Conservation (phyloP, 2,329 filamentous ascomycete genomes). For the Hymenoscyphus scutula region DNA sequence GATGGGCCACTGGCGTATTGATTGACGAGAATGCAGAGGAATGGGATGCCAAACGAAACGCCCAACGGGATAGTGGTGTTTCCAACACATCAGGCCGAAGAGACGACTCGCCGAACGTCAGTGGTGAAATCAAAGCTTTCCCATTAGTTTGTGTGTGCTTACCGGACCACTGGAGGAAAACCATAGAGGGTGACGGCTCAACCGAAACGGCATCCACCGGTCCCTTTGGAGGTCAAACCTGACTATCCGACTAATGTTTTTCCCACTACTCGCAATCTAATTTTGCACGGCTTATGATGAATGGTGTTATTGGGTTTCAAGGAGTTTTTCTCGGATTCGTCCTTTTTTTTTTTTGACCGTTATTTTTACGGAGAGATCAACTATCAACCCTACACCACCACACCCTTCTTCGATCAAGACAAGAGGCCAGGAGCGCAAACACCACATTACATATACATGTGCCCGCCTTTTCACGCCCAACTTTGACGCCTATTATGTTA, state of each 20-base stretch:
- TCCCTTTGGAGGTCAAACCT: conserved; percentile 22
- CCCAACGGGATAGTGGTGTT: conserved; percentile 89
- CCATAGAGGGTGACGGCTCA: conserved; percentile 83
- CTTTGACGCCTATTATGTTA: conserved; percentile 31
- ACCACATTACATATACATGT: not conserved
- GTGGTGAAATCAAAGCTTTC: conserved; percentile 93
- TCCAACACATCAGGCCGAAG: conserved; percentile 71
- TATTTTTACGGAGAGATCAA: conserved; percentile 6
- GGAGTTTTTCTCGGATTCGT: conserved; percentile 29
- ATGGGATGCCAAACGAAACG: conserved; percentile 73
- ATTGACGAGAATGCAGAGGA: conserved; percentile 82
- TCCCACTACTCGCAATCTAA: conserved; percentile 6
- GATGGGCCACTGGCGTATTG: conserved; percentile 92
- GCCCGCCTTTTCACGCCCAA: conserved; percentile 7
- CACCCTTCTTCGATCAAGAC: not conserved
- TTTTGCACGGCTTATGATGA: conserved; percentile 35
- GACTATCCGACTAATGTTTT: conserved; percentile 17
- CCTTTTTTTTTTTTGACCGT: conserved; percentile 8
- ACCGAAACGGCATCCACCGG: conserved; percentile 59
- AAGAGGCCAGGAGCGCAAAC: not conserved
- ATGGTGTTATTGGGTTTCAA: conserved; percentile 26
- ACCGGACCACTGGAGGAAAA: conserved; percentile 94
- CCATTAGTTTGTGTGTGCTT: conserved; percentile 94
- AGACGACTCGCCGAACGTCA: conserved; percentile 62
- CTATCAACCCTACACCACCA: not conserved